These are phyloP conservation scores for Elongisporangium prolatum DNA, from an alignment of 352 stramenopile genomes.

Conservation along the genomic window DNA sequence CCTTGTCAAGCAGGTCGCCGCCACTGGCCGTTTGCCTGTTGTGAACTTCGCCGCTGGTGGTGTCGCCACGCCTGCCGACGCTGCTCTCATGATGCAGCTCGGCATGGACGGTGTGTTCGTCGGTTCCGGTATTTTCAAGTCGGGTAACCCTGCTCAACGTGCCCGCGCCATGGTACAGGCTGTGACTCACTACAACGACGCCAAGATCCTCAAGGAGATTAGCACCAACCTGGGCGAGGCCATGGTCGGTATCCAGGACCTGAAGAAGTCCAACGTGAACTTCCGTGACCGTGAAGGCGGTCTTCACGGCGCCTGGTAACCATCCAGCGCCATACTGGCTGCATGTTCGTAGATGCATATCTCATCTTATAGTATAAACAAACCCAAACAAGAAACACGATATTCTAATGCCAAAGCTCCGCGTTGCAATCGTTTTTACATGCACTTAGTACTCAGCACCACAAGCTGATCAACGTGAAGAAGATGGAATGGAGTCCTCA, in stretches of 20 bases:
- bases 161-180: slow-evolving; percentile 96
- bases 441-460: no score
- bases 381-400: no score
- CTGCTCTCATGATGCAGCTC: slow-evolving; percentile 99
- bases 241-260: slow-evolving; percentile 98
- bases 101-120: slow-evolving; percentile 99
- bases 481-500: no score
- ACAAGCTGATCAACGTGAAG: no score
- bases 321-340: no score
- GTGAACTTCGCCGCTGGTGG: slow-evolving; percentile 98
- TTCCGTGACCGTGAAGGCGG: slow-evolving; percentile 96
- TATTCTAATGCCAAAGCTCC: no score
- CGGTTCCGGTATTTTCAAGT: slow-evolving; percentile 98
- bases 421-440: no score
- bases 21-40: slow-evolving; percentile 91
- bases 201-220: slow-evolving; percentile 97
- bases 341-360: no score
- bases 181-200: slow-evolving; percentile 96
- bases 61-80: slow-evolving; percentile 97
- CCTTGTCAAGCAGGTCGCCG: slow-evolving; percentile 90
- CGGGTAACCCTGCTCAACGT: slow-evolving; percentile 90
- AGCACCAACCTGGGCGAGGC: slow-evolving; percentile 93
- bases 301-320: slow-evolving; percentile 65
- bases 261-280: slow-evolving; percentile 94
- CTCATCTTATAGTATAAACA: no score